Evolutionary conservation across 768 basidiomycete genomes (phyloP).

Genomic region (Suillus paluster): DNA sequence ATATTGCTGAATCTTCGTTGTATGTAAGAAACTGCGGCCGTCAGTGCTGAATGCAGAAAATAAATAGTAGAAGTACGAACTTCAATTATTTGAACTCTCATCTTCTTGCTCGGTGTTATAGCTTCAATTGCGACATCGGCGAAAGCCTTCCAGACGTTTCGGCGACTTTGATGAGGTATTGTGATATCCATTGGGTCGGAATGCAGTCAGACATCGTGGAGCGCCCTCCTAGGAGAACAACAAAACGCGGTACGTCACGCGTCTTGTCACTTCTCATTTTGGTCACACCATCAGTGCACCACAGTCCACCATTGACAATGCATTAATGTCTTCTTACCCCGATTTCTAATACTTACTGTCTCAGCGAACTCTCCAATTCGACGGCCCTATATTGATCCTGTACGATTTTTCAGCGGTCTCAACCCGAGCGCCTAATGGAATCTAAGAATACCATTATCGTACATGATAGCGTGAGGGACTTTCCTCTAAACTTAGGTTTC

Average conservation of each 20-base stretch:
- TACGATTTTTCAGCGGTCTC: neutral
- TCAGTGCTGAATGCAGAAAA: slow-evolving; percentile 5
- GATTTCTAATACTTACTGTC: neutral
- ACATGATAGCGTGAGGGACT: no score
- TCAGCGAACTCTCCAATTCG: neutral
- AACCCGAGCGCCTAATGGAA: neutral
- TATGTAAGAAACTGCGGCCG: slow-evolving; percentile 58
- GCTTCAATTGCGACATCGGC: slow-evolving; percentile 14
- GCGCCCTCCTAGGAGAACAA: neutral
- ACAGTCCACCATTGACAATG: no score
- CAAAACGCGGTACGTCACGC: slow-evolving; percentile 14
- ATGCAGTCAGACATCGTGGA: slow-evolving; percentile 43
- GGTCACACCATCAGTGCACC: neutral
- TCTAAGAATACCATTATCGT: neutral
- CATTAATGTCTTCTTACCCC: neutral
- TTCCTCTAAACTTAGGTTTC: neutral
- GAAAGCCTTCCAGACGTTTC: slow-evolving; percentile 55
- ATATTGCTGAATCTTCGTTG: slow-evolving; percentile 52
- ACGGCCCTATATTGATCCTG: neutral
- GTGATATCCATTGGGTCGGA: slow-evolving; percentile 57
- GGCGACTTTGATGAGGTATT: slow-evolving; percentile 54
- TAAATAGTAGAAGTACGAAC: slow-evolving; percentile 37
- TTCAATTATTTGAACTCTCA: slow-evolving; percentile 63
- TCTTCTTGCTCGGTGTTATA: slow-evolving; percentile 37
- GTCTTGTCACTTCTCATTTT: slow-evolving; percentile 2